Conservation (phyloP, 2,329 filamentous ascomycete species). For the Trichophyton rubrum region DNA sequence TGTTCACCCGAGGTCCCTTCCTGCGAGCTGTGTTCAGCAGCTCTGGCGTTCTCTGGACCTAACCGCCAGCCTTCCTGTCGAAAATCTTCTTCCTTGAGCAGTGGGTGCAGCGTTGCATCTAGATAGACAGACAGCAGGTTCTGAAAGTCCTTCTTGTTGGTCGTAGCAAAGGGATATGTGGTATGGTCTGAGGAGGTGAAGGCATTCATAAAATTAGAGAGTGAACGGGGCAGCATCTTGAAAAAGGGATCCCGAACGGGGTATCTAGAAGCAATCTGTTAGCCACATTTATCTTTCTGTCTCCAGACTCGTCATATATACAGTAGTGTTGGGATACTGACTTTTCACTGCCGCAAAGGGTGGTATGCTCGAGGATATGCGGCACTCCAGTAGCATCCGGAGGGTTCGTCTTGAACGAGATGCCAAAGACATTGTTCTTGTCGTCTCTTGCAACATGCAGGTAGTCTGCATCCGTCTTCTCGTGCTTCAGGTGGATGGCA, state of each 20-base stretch:
- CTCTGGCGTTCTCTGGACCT: constrained; percentile 73
- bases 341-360: constrained; percentile 89
- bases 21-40: constrained; percentile 30
- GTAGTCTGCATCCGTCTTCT: constrained; percentile 92
- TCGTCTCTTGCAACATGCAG: constrained; percentile 90
- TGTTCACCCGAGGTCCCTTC: constrained; percentile 22
- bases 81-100: constrained; percentile 85
- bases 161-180: constrained; percentile 95
- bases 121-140: constrained; percentile 96
- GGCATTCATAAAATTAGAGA: constrained; percentile 99
- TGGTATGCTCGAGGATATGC: constrained; percentile 96
- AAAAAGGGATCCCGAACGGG: constrained; percentile 99
- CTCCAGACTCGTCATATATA: no score
- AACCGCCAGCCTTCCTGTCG: constrained; percentile 95
- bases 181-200: constrained; percentile 95
- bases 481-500: constrained; percentile 77
- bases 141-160: constrained; percentile 86
- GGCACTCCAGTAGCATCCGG: constrained; percentile 92
- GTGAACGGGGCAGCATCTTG: constrained; percentile 94
- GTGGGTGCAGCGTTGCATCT: constrained; percentile 79
- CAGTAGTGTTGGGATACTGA: constrained; percentile 30
- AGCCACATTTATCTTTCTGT: neutral
- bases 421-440: constrained; percentile 98
- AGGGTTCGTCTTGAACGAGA: constrained; percentile 98
- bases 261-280: constrained; percentile 45